These are phyloP conservation scores for Yarrowia osloensis DNA, from an alignment of 805 yeast genomes.

Conservation along the genomic window DNA sequence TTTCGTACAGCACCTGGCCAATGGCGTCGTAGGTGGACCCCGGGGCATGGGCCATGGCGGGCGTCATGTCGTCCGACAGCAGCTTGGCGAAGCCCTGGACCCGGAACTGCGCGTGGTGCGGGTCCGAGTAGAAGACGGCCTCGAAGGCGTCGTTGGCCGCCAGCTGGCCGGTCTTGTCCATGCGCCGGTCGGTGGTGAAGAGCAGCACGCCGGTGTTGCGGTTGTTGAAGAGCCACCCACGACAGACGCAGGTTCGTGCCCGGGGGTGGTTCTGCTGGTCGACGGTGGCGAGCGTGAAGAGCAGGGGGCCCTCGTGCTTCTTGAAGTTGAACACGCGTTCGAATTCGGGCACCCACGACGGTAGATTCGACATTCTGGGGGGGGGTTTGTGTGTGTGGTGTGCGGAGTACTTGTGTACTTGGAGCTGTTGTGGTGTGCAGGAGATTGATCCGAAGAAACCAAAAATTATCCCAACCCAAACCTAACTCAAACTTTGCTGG, in stretches of 20 bases:
- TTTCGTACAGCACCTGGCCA: constrained; percentile 28
- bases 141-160: constrained; percentile 57
- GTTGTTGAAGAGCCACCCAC: constrained; percentile 77
- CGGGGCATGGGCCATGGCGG: constrained; percentile 32
- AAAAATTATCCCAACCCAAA: constrained; percentile 13
- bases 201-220: constrained; percentile 65
- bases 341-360: constrained; percentile 77
- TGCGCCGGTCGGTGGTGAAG: constrained; percentile 71
- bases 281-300: constrained; percentile 71
- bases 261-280: constrained; percentile 53
- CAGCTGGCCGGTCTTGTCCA: constrained; percentile 59
- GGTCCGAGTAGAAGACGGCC: constrained; percentile 72
- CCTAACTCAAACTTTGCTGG: not conserved
- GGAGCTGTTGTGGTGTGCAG: not conserved
- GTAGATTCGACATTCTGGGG: constrained; percentile 45
- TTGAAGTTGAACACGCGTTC: constrained; percentile 50
- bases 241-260: constrained; percentile 66
- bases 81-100: constrained; percentile 65
- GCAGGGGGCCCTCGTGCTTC: constrained; percentile 56
- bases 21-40: constrained; percentile 32
- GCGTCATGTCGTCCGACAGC: constrained; percentile 41
- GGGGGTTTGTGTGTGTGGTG: not conserved
- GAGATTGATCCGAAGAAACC: constrained; percentile 30
- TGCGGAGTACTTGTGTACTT: not conserved
- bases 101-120: constrained; percentile 66